Percentiles rank a stretch among this genome's conserved stretches.
These are phyloP conservation scores for Fusarium chaquense DNA, from an alignment of 2,329 filamentous ascomycete genomes.

Conservation along the genomic window DNA sequence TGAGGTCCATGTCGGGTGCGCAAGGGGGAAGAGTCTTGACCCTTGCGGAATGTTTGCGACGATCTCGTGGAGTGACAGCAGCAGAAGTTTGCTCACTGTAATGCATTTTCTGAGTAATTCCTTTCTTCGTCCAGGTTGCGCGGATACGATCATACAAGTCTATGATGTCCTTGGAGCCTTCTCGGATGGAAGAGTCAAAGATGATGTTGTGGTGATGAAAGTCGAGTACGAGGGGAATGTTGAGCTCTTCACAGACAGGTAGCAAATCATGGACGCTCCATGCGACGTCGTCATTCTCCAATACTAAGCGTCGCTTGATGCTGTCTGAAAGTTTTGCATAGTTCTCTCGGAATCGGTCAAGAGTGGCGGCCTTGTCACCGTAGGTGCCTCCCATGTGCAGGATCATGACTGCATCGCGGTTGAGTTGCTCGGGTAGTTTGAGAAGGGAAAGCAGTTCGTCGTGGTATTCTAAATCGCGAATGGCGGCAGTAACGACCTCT, in stretches of 20 bases:
- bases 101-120: slow-evolving; percentile 95
- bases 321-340: slow-evolving; percentile 74
- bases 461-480: slow-evolving; percentile 89
- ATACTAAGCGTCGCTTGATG: slow-evolving; percentile 83
- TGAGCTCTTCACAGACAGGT: slow-evolving; percentile 91
- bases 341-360: slow-evolving; percentile 82
- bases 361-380: slow-evolving; percentile 83
- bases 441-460: slow-evolving; percentile 85
- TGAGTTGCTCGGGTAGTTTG: slow-evolving; percentile 78
- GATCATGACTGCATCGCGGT: slow-evolving; percentile 93
- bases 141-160: slow-evolving; percentile 79
- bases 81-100: slow-evolving; percentile 78
- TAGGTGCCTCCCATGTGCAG: slow-evolving; percentile 93
- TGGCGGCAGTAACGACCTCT: slow-evolving; percentile 79
- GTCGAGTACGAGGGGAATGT: slow-evolving; percentile 92
- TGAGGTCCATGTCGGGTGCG: slow-evolving; percentile 86
- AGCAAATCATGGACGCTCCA: slow-evolving; percentile 94
- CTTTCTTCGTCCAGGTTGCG: slow-evolving; percentile 85
- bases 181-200: slow-evolving; percentile 79
- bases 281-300: slow-evolving; percentile 94
- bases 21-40: slow-evolving; percentile 87
- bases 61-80: slow-evolving; percentile 80
- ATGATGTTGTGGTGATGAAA: slow-evolving; percentile 97
- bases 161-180: slow-evolving; percentile 87
- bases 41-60: slow-evolving; percentile 86